Percentiles rank a stretch among this genome's conserved stretches.
Conservation (phyloP, 305 asterid genomes). For the Caryopteris hybrid region DNA sequence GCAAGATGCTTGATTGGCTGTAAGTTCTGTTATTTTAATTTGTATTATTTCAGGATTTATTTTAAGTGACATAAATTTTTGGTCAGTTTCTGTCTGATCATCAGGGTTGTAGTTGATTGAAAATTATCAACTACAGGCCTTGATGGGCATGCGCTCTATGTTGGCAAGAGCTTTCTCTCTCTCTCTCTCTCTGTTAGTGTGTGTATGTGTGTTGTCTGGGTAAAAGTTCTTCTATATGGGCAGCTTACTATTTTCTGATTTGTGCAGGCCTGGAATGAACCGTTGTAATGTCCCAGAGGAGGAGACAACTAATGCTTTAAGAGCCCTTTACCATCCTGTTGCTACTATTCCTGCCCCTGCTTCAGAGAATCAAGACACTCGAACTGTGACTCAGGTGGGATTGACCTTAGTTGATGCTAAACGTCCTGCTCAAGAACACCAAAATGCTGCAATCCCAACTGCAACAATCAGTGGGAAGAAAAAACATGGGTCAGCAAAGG, state of each 20-base stretch:
- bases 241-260: constrained; percentile 25
- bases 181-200: too few relatives aligned
- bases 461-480: constrained; percentile 48
- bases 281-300: constrained; percentile 83
- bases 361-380: constrained; percentile 44
- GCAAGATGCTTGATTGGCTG: constrained; percentile 98
- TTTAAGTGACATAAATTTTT: not conserved
- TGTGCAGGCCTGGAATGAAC: constrained; percentile 85
- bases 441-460: constrained; percentile 37
- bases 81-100: not conserved
- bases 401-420: constrained; percentile 39
- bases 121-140: constrained; percentile 13
- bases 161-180: not conserved
- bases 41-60: constrained; percentile 15
- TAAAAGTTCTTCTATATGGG: constrained; percentile 14
- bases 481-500: constrained; percentile 49
- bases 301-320: constrained; percentile 72
- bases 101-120: not conserved
- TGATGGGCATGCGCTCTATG: constrained; percentile 3
- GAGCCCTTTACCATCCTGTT: constrained; percentile 69
- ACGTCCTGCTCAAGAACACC: constrained; percentile 42
- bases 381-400: constrained; percentile 33
- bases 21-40: constrained; percentile 47
- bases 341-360: constrained; percentile 40
- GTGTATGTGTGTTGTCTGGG: not conserved